A percentile compares a stretch with the other conserved stretches of the same genome.
Evolutionary conservation across 2,329 filamentous ascomycete species (phyloP).

Genomic region (Trichoderma sp.): DNA sequence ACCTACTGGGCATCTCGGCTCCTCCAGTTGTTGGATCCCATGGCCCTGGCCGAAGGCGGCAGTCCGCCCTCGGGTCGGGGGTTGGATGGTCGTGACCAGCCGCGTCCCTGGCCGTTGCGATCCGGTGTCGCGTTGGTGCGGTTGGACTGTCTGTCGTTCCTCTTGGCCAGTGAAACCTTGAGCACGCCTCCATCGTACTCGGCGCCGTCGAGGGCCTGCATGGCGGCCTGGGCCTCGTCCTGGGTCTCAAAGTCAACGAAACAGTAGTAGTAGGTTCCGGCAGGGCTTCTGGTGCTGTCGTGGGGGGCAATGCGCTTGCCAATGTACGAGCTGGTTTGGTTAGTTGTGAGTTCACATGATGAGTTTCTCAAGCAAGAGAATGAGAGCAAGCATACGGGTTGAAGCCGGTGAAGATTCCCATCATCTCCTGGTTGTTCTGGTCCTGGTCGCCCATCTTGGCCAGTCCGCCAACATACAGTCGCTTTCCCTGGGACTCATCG

Average conservation of each 20-base stretch:
- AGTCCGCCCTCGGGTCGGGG: background rate
- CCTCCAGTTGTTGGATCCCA: slow-evolving; percentile 25
- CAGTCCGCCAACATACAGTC: slow-evolving; percentile 55
- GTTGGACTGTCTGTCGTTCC: slow-evolving; percentile 15
- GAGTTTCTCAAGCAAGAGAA: background rate
- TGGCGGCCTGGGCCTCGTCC: slow-evolving; percentile 56
- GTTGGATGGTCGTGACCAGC: slow-evolving; percentile 11
- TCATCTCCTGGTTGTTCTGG: slow-evolving; percentile 49
- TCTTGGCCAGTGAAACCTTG: slow-evolving; percentile 27
- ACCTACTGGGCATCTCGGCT: slow-evolving; percentile 13
- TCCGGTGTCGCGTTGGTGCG: background rate
- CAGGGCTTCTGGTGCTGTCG: slow-evolving; percentile 53
- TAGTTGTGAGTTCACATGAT: background rate
- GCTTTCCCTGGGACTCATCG: slow-evolving; percentile 38
- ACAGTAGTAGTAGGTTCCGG: slow-evolving; percentile 62
- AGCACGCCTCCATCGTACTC: slow-evolving; percentile 30
- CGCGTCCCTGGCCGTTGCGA: slow-evolving; percentile 10
- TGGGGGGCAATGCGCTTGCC: slow-evolving; percentile 60
- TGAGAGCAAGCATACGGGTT: slow-evolving; percentile 36
- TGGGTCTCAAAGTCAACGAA: slow-evolving; percentile 63
- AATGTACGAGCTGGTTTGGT: slow-evolving; percentile 35
- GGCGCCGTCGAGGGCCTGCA: slow-evolving; percentile 36
- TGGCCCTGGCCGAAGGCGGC: slow-evolving; percentile 15
- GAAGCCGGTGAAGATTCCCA: slow-evolving; percentile 49
- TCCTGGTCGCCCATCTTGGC: slow-evolving; percentile 51